Evolutionary conservation across 768 basidiomycete species (phyloP), one percentile per base, ranked within the genome.

Genomic region (Agrocybe praecox): DNA sequence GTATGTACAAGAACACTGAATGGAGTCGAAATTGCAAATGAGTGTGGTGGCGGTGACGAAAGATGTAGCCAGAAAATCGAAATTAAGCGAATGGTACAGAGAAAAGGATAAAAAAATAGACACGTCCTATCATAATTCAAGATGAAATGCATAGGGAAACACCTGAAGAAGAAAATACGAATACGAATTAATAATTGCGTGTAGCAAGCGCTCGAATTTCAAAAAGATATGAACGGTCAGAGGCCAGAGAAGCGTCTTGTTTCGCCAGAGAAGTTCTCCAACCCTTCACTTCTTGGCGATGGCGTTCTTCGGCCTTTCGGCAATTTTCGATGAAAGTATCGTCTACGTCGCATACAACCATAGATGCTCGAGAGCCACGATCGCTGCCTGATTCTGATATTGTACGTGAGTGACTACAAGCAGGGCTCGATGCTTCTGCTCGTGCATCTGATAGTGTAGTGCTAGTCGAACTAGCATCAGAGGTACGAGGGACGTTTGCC

Each of bases 151-250:
- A 18, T 26, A 34, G 26, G 19, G 49, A 49, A 42, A 45, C 50
- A 32, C 11, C 9, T 46, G 44, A 59, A 62, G 9, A 32, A 49
- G 56, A 42, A 55, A n/a, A n/a, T n/a, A n/a, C n/a, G n/a, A n/a
- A n/a, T n/a, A n/a, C n/a, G n/a, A n/a, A 62, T 83, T 67, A 90
- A 72, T 93, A 92, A 70, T 86, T 87, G 70, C 90, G 84, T n/a
- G 89, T 92, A 15, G 92, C 92, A 55, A 94, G 82, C 22, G 88
- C 89, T 60, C 92, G 85, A 58, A 94, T 93, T 71, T 94, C 92
- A 71, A 84, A 89, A 33, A 94, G 77, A 64, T 84, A 80, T 36
- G 83, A 81, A 56, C 87, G 84, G 66, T 88, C 86, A 32, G 81
- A 75, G 53, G 81, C 77, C 21, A 72, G 60, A 50, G 74, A 76